Evolutionary conservation across 805 yeast genomes (phyloP), one percentile per base, ranked within the genome.

Genomic region (Hanseniaspora valbyensis): DNA sequence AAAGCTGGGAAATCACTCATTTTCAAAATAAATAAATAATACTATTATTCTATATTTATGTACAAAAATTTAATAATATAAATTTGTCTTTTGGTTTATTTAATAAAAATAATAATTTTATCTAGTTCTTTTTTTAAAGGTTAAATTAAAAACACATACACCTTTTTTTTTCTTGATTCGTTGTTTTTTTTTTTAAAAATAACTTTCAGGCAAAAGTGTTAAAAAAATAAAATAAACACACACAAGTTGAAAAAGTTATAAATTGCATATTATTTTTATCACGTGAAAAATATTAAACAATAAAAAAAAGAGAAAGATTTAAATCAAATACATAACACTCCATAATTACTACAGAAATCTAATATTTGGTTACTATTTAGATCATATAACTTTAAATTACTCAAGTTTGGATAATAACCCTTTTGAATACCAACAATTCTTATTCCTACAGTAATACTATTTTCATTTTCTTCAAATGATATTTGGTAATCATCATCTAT

Each of bases 1-100:
- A 82, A 69, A 54, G 77, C 87, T 43, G 94, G 92, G 64, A 78
- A 48, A 83, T 66, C 81, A 81, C 55, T 83, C 90, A 50, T 85
- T n/a, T n/a, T n/a, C n/a, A n/a, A n/a, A n/a, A n/a, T n/a, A n/a
- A n/a, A n/a, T n/a, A n/a, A n/a, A n/a, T n/a, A n/a, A n/a, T n/a
- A n/a, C n/a, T n/a, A n/a, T n/a, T n/a, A n/a, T n/a, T n/a, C n/a
- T n/a, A n/a, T n/a, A n/a, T n/a, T n/a, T n/a, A n/a, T n/a, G n/a
- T n/a, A n/a, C n/a, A n/a, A n/a, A n/a, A n/a, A n/a, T n/a, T n/a
- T n/a, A n/a, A n/a, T n/a, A n/a, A n/a, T n/a, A n/a, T n/a, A n/a
- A 9, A 32, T 32, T 32, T 14, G 14, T 22, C 10, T 29, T 50
- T 51, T 52, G 16, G 13, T n/a, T 10, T 28, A 34, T 42, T 45